These are phyloP conservation scores for Hansfordia pulvinata DNA, from an alignment of 2,329 filamentous ascomycete species.

Conservation along the genomic window DNA sequence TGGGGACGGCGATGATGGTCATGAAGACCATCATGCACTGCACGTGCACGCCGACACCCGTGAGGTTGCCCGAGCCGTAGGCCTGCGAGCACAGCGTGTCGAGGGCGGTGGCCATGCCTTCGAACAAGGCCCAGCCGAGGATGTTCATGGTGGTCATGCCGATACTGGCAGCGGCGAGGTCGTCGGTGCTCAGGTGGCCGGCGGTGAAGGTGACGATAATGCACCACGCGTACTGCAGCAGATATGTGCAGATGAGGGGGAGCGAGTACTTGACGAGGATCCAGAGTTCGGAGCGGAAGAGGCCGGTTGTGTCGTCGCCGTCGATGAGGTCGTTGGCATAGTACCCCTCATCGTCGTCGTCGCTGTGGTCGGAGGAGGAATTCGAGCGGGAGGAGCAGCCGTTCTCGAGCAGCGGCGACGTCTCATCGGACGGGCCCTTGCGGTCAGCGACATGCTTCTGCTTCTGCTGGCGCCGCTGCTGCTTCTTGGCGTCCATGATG, in stretches of 20 bases:
- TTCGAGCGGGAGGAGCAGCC: too few species aligned
- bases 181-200: conserved; percentile 35
- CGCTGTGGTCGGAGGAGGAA: too few species aligned
- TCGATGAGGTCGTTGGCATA: too few species aligned
- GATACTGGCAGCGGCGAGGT: conserved; percentile 35
- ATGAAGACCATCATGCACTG: conserved; percentile 38
- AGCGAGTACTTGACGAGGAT: conserved; percentile 23
- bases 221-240: conserved; percentile 38
- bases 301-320: too few species aligned
- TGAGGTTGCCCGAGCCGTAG: conserved; percentile 31
- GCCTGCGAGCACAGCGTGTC: conserved; percentile 38
- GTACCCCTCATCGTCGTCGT: too few species aligned
- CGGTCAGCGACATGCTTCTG: too few species aligned
- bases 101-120: conserved; percentile 35
- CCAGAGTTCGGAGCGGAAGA: conserved; percentile 14
- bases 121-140: conserved; percentile 32
- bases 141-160: conserved; percentile 41
- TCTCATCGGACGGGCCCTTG: too few species aligned
- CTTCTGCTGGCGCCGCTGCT: too few species aligned
- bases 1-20: conserved; percentile 29
- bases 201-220: conserved; percentile 36
- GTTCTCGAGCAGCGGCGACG: too few species aligned
- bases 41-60: conserved; percentile 34
- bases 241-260: conserved; percentile 36
- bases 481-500: too few species aligned